phyloP scores from a whole-genome alignment of 2,329 filamentous ascomycete genomes.

The Thielaviopsis ethacetica region DNA sequence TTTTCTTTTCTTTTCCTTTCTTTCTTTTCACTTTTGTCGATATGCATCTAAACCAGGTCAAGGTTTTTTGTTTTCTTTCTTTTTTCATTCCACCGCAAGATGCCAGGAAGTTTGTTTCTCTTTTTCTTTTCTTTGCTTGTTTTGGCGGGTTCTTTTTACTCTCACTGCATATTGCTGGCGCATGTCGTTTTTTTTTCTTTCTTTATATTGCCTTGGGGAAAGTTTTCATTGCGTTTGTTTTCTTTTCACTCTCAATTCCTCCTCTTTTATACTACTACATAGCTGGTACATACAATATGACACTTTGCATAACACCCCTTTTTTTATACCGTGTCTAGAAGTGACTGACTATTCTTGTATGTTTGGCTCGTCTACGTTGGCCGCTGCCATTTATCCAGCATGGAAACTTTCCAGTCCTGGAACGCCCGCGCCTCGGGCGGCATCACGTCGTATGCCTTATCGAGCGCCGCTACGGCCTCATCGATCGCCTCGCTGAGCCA shows the following conservation, averaged over 20 bases:
- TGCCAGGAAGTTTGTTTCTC: too few relatives aligned
- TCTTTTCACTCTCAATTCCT: not conserved
- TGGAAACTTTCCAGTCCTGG: conserved; percentile 49
- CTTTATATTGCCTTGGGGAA: not conserved
- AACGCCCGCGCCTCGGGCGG: conserved; percentile 41
- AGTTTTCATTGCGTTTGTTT: not conserved
- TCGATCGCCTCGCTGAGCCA: conserved; percentile 35
- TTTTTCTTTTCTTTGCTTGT: not conserved
- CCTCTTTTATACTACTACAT: not conserved
- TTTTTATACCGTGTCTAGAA: too few relatives aligned
- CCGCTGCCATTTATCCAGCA: conserved; percentile 35
- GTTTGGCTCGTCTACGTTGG: too few relatives aligned
- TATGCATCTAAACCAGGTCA: not conserved
- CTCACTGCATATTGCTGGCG: conserved; percentile 10
- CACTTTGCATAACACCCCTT: too few relatives aligned
- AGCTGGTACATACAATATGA: not conserved
- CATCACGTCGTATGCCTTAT: conserved; percentile 32
- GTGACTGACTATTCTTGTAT: too few relatives aligned
- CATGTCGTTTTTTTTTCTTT: conserved; percentile 1
- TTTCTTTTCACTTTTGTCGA: not conserved
- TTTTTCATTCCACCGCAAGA: too few relatives aligned
- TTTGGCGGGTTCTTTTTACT: not conserved
- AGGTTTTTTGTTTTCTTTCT: not conserved
- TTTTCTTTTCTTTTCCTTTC: not conserved
- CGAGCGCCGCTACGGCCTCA: conserved; percentile 27